Base-by-base conservation (phyloP, 208 protist genomes). In the Trypanosoma mega region DNA sequence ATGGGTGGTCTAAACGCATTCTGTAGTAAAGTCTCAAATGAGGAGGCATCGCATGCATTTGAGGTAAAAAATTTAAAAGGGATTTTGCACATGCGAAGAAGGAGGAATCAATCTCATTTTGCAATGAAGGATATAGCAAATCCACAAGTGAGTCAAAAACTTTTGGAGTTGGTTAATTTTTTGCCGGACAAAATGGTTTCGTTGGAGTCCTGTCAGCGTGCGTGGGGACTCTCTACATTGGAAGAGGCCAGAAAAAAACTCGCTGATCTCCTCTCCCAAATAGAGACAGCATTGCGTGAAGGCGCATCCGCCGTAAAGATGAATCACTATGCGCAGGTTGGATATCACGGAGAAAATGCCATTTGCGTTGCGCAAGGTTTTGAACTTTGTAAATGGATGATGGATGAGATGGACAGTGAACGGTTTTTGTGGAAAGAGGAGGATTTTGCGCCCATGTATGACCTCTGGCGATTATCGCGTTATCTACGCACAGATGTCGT, bases 391-490 rank as follows among this genome's bases (percentile, higher is more conserved):
- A n/a, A n/a, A n/a, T n/a, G n/a, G n/a, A n/a, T 53, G 50, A 20
- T 20, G 41, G 41, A 26, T n/a, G 18, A 1, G 0, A 21, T 30
- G 3, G 43, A 24, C 5, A 20, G 51, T 27, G 18, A 49, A 1
- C 46, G 2, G 36, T 21, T 2, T 20, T 0, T 3, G 0, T 67
- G 62, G 68, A 18, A 47, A 12, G 52, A 14, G 2, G 68, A 68
- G 20, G 68, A 68, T 43, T 58, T 56, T 65, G 21, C 69, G 4
- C 62, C 55, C 50, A 39, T 41, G 4, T 75, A 69, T 48, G 69
- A 75, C 36, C 27, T 75, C 20, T 69, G 63, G 43, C 69, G 69
- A 26, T 11, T 68, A 6, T 67, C 69, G 12, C 54, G 56, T 14
- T 75, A 56, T 24, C 47, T 75, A 21, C 20, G 24, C 21, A 68